Evolutionary conservation across 2,329 filamentous ascomycete species (phyloP).

Genomic region (Trichoderma aggressivum): DNA sequence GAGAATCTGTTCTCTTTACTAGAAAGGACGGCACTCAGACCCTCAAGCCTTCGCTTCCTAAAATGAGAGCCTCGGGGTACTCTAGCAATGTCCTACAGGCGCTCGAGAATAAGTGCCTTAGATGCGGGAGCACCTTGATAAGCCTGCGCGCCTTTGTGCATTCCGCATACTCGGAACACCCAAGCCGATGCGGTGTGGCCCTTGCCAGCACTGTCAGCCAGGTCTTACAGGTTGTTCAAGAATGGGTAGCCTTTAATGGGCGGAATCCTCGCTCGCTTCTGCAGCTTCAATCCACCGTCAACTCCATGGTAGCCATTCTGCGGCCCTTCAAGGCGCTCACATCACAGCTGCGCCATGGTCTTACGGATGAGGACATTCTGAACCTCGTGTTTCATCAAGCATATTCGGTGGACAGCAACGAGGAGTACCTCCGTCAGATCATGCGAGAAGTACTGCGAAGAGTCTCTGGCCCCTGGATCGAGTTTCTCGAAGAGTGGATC

Average conservation of each 20-base stretch:
- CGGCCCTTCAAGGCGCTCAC: conserved; percentile 51
- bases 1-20: conserved; percentile 67
- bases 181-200: conserved; percentile 48
- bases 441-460: conserved; percentile 64
- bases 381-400: conserved; percentile 60
- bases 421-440: conserved; percentile 58
- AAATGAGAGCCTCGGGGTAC: conserved; percentile 55
- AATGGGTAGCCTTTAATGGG: conserved; percentile 44
- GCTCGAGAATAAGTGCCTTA: conserved; percentile 45
- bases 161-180: conserved; percentile 42
- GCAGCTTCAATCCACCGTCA: conserved; percentile 50
- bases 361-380: conserved; percentile 59
- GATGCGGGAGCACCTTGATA: conserved; percentile 47
- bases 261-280: conserved; percentile 47
- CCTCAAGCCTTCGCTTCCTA: conserved; percentile 49
- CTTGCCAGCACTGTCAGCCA: conserved; percentile 49
- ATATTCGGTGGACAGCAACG: conserved; percentile 61
- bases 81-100: conserved; percentile 48
- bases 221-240: conserved; percentile 48
- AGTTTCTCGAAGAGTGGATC: conserved; percentile 70
- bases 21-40: conserved; percentile 52
- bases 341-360: conserved; percentile 40
- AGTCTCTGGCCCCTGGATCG: conserved; percentile 63
- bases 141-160: conserved; percentile 47
- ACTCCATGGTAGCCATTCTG: conserved; percentile 47